A percentile compares a stretch with the other conserved stretches of the same genome.
Evolutionary conservation across 2,329 filamentous ascomycete species (phyloP).

Genomic region (Talaromyces sp.): DNA sequence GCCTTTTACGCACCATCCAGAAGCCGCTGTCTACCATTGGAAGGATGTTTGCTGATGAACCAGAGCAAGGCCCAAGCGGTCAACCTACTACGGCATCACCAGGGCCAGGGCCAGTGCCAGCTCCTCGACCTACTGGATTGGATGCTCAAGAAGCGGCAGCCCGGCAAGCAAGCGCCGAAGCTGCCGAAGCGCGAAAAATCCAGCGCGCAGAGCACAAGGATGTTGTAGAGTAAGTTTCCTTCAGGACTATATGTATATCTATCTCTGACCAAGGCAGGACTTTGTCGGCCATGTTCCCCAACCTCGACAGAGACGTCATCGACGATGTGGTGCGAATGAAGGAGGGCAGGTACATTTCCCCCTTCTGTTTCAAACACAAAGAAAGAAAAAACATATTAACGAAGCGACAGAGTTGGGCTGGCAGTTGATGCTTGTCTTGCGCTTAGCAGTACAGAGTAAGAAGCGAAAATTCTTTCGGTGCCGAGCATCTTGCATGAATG

Average conservation of each 20-base stretch:
- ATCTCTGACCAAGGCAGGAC: conserved; percentile 46
- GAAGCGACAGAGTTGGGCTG: conserved; percentile 60
- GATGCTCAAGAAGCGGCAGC: conserved; percentile 84
- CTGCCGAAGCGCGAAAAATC: conserved; percentile 77
- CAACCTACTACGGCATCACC: conserved; percentile 24
- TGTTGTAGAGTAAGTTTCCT: conserved; percentile 65
- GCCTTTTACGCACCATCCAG: conserved; percentile 84
- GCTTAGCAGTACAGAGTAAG: conserved; percentile 40
- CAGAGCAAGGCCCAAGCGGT: conserved; percentile 36
- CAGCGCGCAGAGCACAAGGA: conserved; percentile 80
- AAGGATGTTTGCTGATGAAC: conserved; percentile 80
- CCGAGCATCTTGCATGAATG: conserved; percentile 1
- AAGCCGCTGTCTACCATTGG: conserved; percentile 86
- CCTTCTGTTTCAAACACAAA: background rate
- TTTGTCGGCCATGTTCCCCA: conserved; percentile 91
- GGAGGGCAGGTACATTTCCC: conserved; percentile 70
- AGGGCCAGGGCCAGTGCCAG: conserved; percentile 31
- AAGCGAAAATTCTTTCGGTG: background rate
- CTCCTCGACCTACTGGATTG: conserved; percentile 45
- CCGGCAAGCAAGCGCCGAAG: conserved; percentile 82
- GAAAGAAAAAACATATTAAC: no score
- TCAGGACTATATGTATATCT: background rate
- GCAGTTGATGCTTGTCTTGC: conserved; percentile 84
- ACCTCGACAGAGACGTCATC: conserved; percentile 88
- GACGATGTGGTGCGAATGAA: conserved; percentile 96